These are phyloP conservation scores for Peterozyma xylosa DNA, from an alignment of 805 yeast genomes.

Conservation along the genomic window DNA sequence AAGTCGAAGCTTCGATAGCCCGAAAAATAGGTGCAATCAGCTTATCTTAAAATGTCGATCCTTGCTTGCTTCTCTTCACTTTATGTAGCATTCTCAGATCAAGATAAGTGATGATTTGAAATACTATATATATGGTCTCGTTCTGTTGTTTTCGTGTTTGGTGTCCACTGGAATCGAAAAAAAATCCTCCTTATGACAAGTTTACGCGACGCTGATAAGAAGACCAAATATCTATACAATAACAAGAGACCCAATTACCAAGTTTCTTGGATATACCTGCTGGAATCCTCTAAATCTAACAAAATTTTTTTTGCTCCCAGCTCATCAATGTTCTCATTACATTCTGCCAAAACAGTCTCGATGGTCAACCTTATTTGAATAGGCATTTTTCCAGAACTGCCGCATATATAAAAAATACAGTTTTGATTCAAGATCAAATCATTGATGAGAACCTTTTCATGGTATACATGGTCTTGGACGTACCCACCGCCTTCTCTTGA, in stretches of 20 bases:
- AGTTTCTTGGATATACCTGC: conserved; percentile 79
- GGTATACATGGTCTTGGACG: conserved; percentile 70
- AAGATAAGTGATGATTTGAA: too few relatives aligned
- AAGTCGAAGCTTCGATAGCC: too few relatives aligned
- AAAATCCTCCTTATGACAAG: too few relatives aligned
- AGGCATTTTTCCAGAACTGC: conserved; percentile 94
- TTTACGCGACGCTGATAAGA: too few relatives aligned
- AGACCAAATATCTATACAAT: too few relatives aligned
- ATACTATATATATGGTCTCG: too few relatives aligned
- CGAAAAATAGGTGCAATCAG: too few relatives aligned
- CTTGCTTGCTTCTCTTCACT: too few relatives aligned
- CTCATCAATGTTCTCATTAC: conserved; percentile 29
- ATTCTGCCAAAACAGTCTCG: conserved; percentile 47
- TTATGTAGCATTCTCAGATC: too few relatives aligned
- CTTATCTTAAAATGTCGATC: too few relatives aligned
- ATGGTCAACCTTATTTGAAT: conserved; percentile 77
- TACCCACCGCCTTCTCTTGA: conserved; percentile 53
- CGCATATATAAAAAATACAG: conserved; percentile 79
- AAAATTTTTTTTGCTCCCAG: conserved; percentile 44
- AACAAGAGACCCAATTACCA: conserved; percentile 60
- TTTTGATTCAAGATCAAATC: conserved; percentile 42
- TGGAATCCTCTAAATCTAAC: conserved; percentile 49
- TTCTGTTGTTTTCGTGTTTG: too few relatives aligned
- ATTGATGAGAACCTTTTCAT: conserved; percentile 38
- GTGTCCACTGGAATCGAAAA: too few relatives aligned